These are phyloP conservation scores for Paramecium caudatum DNA, from an alignment of 73 alveolate genomes.

Conservation along the genomic window DNA sequence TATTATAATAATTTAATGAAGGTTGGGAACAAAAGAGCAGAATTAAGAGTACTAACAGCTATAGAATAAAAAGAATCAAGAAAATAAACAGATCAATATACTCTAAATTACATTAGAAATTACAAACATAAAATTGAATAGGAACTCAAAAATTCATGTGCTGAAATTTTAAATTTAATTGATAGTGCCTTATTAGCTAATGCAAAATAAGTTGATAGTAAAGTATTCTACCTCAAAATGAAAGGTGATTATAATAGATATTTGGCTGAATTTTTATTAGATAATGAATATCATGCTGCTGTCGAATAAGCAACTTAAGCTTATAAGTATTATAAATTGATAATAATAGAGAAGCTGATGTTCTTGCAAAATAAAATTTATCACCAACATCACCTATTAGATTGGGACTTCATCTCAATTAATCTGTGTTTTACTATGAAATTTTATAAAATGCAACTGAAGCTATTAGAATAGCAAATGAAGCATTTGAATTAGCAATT, in stretches of 20 bases:
- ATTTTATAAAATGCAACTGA: constrained; percentile 85
- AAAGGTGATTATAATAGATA: constrained; percentile 97
- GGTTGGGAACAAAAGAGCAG: constrained; percentile 91
- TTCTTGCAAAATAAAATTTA: constrained; percentile 82
- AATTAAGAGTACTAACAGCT: constrained; percentile 91
- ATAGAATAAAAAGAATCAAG: constrained; percentile 85
- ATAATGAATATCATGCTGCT: constrained; percentile 87
- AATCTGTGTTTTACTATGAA: constrained; percentile 95
- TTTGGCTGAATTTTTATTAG: constrained; percentile 91
- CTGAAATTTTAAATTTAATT: constrained; percentile 83
- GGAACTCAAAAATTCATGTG: constrained; percentile 86
- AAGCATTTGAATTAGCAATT: constrained; percentile 89
- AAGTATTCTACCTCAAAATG: constrained; percentile 92
- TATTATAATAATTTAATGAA: not conserved
- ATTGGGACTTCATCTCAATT: constrained; percentile 93
- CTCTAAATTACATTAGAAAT: constrained; percentile 86
- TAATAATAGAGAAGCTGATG: constrained; percentile 82
- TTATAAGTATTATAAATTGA: constrained; percentile 74
- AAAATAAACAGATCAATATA: constrained; percentile 85
- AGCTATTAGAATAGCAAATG: constrained; percentile 92
- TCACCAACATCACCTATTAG: constrained; percentile 94
- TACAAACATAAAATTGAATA: constrained; percentile 85
- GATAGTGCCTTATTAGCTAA: constrained; percentile 83
- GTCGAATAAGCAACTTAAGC: constrained; percentile 88
- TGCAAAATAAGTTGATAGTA: constrained; percentile 87